Base-by-base conservation (phyloP, 2,329 filamentous ascomycete genomes). In the Hymenoscyphus repandus region DNA sequence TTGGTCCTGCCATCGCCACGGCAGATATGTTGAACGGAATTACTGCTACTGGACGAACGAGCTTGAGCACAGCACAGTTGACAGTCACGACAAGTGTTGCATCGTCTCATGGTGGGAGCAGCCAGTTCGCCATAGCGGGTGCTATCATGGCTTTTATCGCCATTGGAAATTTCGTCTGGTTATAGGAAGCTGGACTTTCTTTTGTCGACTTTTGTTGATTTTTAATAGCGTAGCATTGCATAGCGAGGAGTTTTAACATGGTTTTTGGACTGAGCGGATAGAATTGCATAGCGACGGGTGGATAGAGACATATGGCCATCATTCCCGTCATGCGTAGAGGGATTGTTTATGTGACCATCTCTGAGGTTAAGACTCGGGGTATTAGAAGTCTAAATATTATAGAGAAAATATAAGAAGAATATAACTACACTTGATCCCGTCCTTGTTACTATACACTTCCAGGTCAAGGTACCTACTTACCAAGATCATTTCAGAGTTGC, bases 1-100 rank as follows among this genome's bases (percentile, higher is more conserved):
- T 83, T 52, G 88, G 85, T 0, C 81, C 85, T 0, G 79, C 86
- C 31, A 80, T 93, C 49, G 72, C 75, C 6, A 83, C 83, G 0
- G 83, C 86, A 2, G 88, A 93, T 68, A 68, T 62, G 41, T 67
- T 90, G 62, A 92, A 92, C 66, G 72, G 70, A 7, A 68, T 83
- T 49, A 69, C 63, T 2, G 56, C 55, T 1, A 54, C 50, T 0
- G 63, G 63, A 5, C 49, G 63, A 7, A 62, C 60, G 10, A 52
- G 11, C 37, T 54, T 64, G 2, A 58, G 50, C 17, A 61, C 59
- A 3, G 55, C 48, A 3, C 18, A 57, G 38, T 52, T 65, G 49
- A 60, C 55, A 5, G 44, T 50, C 9, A 53, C 37, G 9, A 56
- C 46, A 6, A 53, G 49, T 45, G 44, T 22, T 6, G 53, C 17